These are phyloP conservation scores for Pyronema omphalodes DNA, from an alignment of 495 filamentous ascomycete genomes.

Conservation along the genomic window DNA sequence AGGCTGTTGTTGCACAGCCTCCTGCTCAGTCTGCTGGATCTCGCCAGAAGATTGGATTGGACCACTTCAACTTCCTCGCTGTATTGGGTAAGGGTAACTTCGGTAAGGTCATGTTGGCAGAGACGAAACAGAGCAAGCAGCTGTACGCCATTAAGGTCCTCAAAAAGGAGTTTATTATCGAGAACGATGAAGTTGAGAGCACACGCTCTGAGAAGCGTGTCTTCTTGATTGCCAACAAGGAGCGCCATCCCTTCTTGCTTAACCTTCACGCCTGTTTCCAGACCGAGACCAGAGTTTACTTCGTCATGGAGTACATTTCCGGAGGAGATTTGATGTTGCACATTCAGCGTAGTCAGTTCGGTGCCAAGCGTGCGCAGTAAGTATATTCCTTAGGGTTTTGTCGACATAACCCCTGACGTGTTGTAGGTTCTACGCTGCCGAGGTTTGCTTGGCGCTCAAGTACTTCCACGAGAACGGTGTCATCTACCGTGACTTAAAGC, in stretches of 20 bases:
- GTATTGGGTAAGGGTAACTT: constrained; percentile 99
- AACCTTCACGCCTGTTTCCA: constrained; percentile 98
- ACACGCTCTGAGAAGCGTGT: constrained; percentile 95
- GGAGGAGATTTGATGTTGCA: constrained; percentile 98
- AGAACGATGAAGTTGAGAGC: constrained; percentile 99
- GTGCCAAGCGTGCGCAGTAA: constrained; percentile 86
- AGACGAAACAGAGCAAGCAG: constrained; percentile 80
- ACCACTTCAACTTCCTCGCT: constrained; percentile 98
- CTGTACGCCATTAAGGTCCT: constrained; percentile 97
- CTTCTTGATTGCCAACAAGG: constrained; percentile 92
- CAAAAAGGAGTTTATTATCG: constrained; percentile 99
- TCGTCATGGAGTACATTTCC: constrained; percentile 99
- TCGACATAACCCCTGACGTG: background rate
- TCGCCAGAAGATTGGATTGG: constrained; percentile 64
- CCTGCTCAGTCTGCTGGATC: constrained; percentile 7
- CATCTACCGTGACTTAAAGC: constrained; percentile 97
- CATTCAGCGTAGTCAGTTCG: constrained; percentile 92
- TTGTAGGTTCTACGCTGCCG: constrained; percentile 81
- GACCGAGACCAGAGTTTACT: constrained; percentile 95
- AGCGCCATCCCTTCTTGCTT: constrained; percentile 88
- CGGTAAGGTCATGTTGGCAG: constrained; percentile 98
- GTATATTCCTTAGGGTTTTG: constrained; percentile 23
- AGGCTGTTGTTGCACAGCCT: constrained; percentile 1
- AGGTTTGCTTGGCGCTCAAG: constrained; percentile 92
- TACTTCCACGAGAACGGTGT: constrained; percentile 99